Evolutionary conservation across 768 basidiomycete species (phyloP).

Genomic region (Mycena vulgaris): DNA sequence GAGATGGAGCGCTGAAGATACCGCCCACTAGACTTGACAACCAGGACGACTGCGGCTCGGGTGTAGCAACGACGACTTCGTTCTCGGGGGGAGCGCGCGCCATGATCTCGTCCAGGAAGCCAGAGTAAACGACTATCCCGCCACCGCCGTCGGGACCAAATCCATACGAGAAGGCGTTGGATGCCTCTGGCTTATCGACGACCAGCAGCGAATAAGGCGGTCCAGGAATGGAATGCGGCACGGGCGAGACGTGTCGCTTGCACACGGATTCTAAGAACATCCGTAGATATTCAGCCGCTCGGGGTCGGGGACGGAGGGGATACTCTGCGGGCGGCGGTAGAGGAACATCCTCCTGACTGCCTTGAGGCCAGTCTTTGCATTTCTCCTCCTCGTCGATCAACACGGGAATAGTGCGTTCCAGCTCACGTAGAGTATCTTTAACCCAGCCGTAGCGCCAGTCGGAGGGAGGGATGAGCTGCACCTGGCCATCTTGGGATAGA

Average conservation of each 20-base stretch:
- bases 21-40: constrained; percentile 64
- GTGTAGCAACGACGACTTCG: constrained; percentile 34
- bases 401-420: constrained; percentile 83
- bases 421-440: constrained; percentile 77
- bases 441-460: constrained; percentile 98
- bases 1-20: constrained; percentile 53
- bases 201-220: constrained; percentile 93
- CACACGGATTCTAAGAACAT: constrained; percentile 66
- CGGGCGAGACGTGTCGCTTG: constrained; percentile 57
- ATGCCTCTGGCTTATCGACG: constrained; percentile 86
- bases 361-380: constrained; percentile 70
- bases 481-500: constrained; percentile 74
- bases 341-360: constrained; percentile 65
- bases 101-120: constrained; percentile 92
- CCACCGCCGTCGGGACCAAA: constrained; percentile 94
- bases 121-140: constrained; percentile 95
- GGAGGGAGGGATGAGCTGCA: constrained; percentile 73
- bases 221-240: constrained; percentile 76
- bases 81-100: constrained; percentile 56
- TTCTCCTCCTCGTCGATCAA: constrained; percentile 73
- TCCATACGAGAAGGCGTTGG: constrained; percentile 96
- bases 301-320: constrained; percentile 88
- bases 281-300: constrained; percentile 81
- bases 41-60: constrained; percentile 56
- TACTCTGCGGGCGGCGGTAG: constrained; percentile 87